Conservation (phyloP, 176 grass and related monocot genomes). For the Carex cristatella region DNA sequence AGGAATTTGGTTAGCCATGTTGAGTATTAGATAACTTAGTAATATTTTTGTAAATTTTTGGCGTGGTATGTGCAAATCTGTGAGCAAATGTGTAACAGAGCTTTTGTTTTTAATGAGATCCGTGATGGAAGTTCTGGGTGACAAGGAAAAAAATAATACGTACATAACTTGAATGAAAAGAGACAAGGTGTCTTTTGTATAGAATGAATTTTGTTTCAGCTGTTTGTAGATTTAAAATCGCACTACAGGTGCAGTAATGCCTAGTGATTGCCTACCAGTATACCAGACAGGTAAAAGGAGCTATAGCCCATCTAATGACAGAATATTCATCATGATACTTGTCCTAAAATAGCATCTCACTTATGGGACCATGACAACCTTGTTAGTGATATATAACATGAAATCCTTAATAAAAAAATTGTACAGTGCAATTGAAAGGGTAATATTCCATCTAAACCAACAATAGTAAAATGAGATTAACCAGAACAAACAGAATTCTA, state of each 20-base stretch:
- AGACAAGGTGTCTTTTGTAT: neutral
- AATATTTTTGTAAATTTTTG: constrained; percentile 14
- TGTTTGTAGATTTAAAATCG: neutral
- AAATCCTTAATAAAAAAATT: neutral
- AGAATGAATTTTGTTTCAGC: neutral
- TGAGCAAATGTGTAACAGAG: neutral
- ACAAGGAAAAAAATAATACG: neutral
- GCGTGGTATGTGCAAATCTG: no score
- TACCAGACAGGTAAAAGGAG: neutral
- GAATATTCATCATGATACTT: neutral
- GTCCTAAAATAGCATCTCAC: neutral
- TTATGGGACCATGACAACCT: neutral
- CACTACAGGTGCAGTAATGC: neutral
- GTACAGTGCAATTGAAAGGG: neutral
- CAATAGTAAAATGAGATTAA: neutral
- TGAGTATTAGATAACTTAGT: neutral
- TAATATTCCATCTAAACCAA: neutral
- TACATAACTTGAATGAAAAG: neutral
- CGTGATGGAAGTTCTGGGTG: neutral
- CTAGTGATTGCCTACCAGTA: neutral
- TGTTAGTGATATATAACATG: neutral
- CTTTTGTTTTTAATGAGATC: neutral
- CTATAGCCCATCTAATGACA: neutral
- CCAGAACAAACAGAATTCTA: neutral
- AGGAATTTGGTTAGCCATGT: neutral